Percentiles rank a stretch among this genome's conserved stretches.
Evolutionary conservation across 2,329 filamentous ascomycete genomes (phyloP).

Genomic region (Fonsecaea multimorphosa): DNA sequence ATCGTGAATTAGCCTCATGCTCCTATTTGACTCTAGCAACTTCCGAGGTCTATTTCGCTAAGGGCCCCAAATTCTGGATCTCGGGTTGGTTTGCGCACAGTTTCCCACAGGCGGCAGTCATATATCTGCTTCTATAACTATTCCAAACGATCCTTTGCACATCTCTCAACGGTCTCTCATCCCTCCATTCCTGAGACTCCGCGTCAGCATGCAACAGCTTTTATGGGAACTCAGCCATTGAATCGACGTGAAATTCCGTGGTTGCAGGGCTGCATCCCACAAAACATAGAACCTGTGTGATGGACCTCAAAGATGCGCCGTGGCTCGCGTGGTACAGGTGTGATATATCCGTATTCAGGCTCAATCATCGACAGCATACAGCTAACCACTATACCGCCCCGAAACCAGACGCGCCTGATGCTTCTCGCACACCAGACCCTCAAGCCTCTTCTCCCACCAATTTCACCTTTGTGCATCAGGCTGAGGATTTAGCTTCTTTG

Average conservation of each 20-base stretch:
- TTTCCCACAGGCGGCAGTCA: neutral
- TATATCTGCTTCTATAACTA: neutral
- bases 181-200: neutral
- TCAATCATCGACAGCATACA: neutral
- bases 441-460: conserved; percentile 33
- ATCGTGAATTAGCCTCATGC: conserved; percentile 12
- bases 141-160: neutral
- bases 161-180: neutral
- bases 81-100: conserved; percentile 1
- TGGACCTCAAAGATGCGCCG: conserved; percentile 19
- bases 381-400: conserved; percentile 16
- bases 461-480: conserved; percentile 52
- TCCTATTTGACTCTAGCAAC: conserved; percentile 2
- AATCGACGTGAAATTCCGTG: neutral
- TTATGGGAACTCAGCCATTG: neutral
- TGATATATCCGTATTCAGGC: conserved; percentile 1
- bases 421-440: conserved; percentile 35
- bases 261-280: neutral
- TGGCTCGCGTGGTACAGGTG: conserved; percentile 25
- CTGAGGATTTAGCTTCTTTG: conserved; percentile 44
- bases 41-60: conserved; percentile 10
- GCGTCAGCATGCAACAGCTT: conserved; percentile 6
- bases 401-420: conserved; percentile 22
- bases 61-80: conserved; percentile 5
- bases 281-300: neutral